Conservation (phyloP, 331 rosid species). For the Ulmus americana region DNA sequence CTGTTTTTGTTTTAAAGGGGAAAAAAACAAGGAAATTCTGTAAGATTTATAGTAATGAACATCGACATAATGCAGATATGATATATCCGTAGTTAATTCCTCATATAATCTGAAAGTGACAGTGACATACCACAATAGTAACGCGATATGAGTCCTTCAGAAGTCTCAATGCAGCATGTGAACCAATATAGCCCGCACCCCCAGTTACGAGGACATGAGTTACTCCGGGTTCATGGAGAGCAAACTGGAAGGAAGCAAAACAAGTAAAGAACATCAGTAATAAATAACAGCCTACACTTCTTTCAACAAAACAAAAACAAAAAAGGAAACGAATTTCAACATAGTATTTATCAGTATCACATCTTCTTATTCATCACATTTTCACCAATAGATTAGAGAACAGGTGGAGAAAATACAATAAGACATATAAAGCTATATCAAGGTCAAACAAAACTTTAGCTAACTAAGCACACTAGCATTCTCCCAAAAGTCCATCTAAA, state of each 20-base stretch:
- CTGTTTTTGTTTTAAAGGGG: conserved; percentile 25
- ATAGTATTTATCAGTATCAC: too few relatives aligned
- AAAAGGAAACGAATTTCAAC: neutral
- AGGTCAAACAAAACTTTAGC: too few relatives aligned
- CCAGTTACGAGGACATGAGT: conserved; percentile 93
- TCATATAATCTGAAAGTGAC: conserved; percentile 23
- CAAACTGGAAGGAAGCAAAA: conserved; percentile 45
- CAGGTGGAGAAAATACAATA: neutral
- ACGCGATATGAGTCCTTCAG: conserved; percentile 72
- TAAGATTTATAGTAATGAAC: neutral
- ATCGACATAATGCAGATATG: neutral
- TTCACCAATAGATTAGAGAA: neutral
- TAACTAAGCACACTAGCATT: too few relatives aligned
- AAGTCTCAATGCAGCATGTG: conserved; percentile 87
- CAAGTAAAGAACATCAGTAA: neutral
- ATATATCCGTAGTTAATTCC: neutral
- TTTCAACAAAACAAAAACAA: neutral
- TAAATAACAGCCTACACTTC: neutral
- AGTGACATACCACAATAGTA: conserved; percentile 78
- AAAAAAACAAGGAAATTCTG: conserved; percentile 24
- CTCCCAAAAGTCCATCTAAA: too few relatives aligned
- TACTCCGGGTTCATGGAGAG: conserved; percentile 62
- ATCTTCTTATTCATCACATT: too few relatives aligned
- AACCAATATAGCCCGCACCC: conserved; percentile 98
- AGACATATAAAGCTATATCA: too few relatives aligned